Base-by-base conservation (phyloP, 768 basidiomycete species). In the Heimioporus sp. region DNA sequence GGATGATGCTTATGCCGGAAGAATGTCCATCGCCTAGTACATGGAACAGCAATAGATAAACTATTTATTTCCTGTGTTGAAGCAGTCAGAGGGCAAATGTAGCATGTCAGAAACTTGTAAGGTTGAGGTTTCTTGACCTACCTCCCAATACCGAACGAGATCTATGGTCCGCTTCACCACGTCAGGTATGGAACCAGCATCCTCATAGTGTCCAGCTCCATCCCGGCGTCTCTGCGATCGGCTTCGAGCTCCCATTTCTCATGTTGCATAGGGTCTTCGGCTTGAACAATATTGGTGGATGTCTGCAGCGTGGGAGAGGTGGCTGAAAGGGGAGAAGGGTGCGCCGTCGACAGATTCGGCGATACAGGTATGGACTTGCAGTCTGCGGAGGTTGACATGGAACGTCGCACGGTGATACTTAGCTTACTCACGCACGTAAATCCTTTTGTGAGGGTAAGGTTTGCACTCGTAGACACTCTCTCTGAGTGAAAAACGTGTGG, bases 1-100 rank as follows among this genome's bases (percentile, higher is more conserved):
- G 11, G 69, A 54, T 12, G 69, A 71, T 12, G 60, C 71, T 44
- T 71, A 71, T 17, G 69, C 66, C 0, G 67, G 64, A 1, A 73
- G 57, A 19, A 63, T 46, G 43, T 72, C 70, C 49, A 69, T 59
- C 0, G 69, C 67, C n/a, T n/a, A n/a, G n/a, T 36, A 64, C 40
- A 2, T n/a, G n/a, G 52, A 66, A 70, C 10, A 71, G 36, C 1
- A 59, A 56, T 10, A 66, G 66, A 50, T 54, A 71, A 19, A 42
- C 20, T 15, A 8, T 6, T 5, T 24, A 8, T 36, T 36, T 37
- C 15, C 10, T 36, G 35, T 37, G 35, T 0, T n/a, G n/a, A 5
- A 17, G 34, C 5, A n/a, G 1, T n/a, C 12, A 10, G 19, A 12
- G 12, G 28, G 24, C 28, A 24, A 20, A 24, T 24, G 12, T 17